phyloP scores from a whole-genome alignment of 345 rosid genomes.

The Noccaea caerulescens region DNA sequence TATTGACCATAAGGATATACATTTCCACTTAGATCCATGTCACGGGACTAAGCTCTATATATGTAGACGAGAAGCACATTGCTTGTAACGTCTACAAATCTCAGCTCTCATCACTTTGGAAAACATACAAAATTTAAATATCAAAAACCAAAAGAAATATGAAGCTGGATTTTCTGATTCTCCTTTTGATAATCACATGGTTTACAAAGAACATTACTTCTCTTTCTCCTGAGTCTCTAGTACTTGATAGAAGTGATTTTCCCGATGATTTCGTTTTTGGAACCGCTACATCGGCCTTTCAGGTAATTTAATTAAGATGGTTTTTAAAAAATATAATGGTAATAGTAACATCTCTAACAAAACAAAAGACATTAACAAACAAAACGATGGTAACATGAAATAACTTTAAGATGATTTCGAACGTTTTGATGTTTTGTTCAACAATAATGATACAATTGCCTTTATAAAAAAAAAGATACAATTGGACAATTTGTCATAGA shows the following conservation, averaged over 20 bases:
- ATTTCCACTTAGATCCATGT: conserved; percentile 19
- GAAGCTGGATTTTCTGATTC: conserved; percentile 13
- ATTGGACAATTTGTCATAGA: neutral
- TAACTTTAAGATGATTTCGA: neutral
- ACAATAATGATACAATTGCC: conserved; percentile 4
- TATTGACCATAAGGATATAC: neutral
- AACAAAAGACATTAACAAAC: neutral
- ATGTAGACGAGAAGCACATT: conserved; percentile 5
- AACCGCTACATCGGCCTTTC: conserved; percentile 39
- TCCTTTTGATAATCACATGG: conserved; percentile 10
- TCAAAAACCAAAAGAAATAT: neutral
- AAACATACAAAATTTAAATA: neutral
- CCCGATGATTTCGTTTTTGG: conserved; percentile 45
- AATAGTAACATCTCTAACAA: too few relatives aligned
- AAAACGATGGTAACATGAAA: neutral
- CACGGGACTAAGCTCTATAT: conserved; percentile 14
- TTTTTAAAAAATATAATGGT: neutral
- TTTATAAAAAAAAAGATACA: neutral
- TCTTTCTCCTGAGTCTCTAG: neutral
- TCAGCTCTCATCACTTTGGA: neutral
- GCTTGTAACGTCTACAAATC: conserved; percentile 35
- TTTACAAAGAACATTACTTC: conserved; percentile 13
- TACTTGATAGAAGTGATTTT: conserved; percentile 30
- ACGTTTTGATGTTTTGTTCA: conserved; percentile 1
- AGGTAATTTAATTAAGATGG: conserved; percentile 25